These are phyloP conservation scores for Calonectria multiphialidica DNA, from an alignment of 2,329 filamentous ascomycete genomes.

Conservation along the genomic window DNA sequence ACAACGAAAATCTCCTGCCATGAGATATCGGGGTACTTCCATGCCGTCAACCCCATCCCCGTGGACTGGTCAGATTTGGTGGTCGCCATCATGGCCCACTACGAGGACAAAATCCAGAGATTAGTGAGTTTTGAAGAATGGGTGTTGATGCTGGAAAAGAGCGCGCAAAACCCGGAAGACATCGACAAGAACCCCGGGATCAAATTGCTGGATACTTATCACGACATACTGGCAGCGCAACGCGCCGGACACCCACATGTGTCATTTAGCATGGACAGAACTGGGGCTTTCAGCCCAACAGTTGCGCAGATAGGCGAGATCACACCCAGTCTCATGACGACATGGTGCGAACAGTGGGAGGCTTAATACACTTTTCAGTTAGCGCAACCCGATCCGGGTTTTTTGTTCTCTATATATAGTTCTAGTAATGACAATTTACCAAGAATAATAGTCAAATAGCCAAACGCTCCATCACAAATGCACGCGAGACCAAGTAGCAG, in stretches of 20 bases:
- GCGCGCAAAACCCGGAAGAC: not conserved
- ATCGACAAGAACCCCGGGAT: not conserved
- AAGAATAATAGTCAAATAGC: too few relatives aligned
- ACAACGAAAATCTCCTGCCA: not conserved
- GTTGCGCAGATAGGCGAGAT: not conserved
- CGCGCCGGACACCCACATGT: not conserved
- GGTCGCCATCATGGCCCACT: not conserved
- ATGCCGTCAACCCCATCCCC: not conserved
- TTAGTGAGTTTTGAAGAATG: not conserved
- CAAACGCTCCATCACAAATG: too few relatives aligned
- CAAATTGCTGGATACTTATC: not conserved
- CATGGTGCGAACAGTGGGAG: not conserved
- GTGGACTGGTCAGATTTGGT: not conserved
- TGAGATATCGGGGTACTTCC: not conserved
- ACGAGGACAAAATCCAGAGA: not conserved
- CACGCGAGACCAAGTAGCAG: not conserved
- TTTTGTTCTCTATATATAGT: too few relatives aligned
- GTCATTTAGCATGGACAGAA: not conserved
- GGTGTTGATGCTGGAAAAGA: not conserved
- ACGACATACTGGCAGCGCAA: not conserved
- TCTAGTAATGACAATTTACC: too few relatives aligned
- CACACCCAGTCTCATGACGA: not conserved
- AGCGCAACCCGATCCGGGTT: too few relatives aligned
- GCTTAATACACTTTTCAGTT: not conserved
- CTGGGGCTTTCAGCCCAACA: not conserved